These are phyloP conservation scores for Podaxis mareebaensis DNA, from an alignment of 768 basidiomycete genomes.

Conservation along the genomic window DNA sequence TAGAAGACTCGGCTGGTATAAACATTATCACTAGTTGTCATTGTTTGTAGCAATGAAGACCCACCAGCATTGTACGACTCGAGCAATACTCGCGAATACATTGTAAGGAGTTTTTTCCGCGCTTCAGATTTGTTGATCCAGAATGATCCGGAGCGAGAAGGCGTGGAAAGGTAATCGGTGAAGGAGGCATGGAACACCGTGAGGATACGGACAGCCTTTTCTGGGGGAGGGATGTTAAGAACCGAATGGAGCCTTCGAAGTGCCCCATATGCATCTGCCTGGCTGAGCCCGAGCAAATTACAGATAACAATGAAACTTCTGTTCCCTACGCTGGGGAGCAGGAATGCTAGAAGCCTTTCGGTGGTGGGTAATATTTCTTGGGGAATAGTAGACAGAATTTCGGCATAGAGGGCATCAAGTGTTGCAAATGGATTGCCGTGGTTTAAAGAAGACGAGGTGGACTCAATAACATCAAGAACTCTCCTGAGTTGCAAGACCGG, in stretches of 20 bases:
- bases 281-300: neutral
- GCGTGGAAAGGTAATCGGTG: neutral
- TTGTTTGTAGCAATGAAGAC: neutral
- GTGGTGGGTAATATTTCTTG: neutral
- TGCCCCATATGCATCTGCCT: slow-evolving; percentile 1
- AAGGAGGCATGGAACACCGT: neutral
- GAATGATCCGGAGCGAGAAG: neutral
- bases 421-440: slow-evolving; percentile 4
- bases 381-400: neutral
- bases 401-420: slow-evolving; percentile 16
- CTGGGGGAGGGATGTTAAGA: neutral
- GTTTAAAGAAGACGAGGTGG: neutral
- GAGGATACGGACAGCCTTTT: neutral
- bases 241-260: slow-evolving; percentile 1
- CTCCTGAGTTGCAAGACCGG: slow-evolving; percentile 8
- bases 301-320: neutral
- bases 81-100: neutral
- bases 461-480: slow-evolving; percentile 2
- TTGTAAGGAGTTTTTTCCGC: no score
- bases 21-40: neutral
- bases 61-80: neutral
- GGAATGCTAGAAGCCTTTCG: neutral
- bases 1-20: neutral
- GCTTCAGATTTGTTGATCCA: neutral
- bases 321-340: neutral